Evolutionary conservation across 2,329 filamentous ascomycete species (phyloP).

Genomic region (Aspergillus sp.): DNA sequence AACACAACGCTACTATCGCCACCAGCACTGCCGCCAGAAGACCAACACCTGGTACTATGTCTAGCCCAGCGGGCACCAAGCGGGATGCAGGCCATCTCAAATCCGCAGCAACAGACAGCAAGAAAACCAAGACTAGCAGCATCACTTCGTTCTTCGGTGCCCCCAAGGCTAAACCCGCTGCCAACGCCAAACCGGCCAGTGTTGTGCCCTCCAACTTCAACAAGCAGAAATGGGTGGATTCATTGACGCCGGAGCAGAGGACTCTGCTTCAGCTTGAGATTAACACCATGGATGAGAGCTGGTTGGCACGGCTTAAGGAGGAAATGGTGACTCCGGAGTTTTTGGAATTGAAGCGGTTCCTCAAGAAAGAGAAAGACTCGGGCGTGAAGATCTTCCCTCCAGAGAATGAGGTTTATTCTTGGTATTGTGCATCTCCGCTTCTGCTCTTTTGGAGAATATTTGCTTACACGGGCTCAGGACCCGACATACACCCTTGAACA

Average conservation of each 20-base stretch:
- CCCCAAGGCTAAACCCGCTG: slow-evolving; percentile 47
- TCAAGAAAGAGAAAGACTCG: slow-evolving; percentile 66
- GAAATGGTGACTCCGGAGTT: slow-evolving; percentile 75
- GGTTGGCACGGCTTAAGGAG: slow-evolving; percentile 82
- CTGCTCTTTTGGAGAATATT: neutral
- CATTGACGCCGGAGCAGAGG: slow-evolving; percentile 73
- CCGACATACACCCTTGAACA: slow-evolving; percentile 79
- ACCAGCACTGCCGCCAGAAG: neutral
- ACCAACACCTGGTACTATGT: slow-evolving; percentile 16
- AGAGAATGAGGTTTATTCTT: slow-evolving; percentile 83
- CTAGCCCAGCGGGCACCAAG: slow-evolving; percentile 47
- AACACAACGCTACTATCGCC: neutral
- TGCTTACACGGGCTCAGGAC: slow-evolving; percentile 58
- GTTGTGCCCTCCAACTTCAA: slow-evolving; percentile 56
- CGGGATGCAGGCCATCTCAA: slow-evolving; percentile 54
- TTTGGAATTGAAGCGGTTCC: slow-evolving; percentile 77
- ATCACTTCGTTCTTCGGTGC: slow-evolving; percentile 86
- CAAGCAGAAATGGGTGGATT: slow-evolving; percentile 82
- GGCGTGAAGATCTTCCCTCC: slow-evolving; percentile 83
- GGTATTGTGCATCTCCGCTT: slow-evolving; percentile 49
- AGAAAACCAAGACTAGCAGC: slow-evolving; percentile 66
- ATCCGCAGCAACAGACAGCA: slow-evolving; percentile 40
- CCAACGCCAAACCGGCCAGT: slow-evolving; percentile 20
- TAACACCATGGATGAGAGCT: slow-evolving; percentile 82
- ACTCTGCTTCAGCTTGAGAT: slow-evolving; percentile 82